phyloP scores from a whole-genome alignment of 208 protist species.

The Naegleria gruberi region DNA sequence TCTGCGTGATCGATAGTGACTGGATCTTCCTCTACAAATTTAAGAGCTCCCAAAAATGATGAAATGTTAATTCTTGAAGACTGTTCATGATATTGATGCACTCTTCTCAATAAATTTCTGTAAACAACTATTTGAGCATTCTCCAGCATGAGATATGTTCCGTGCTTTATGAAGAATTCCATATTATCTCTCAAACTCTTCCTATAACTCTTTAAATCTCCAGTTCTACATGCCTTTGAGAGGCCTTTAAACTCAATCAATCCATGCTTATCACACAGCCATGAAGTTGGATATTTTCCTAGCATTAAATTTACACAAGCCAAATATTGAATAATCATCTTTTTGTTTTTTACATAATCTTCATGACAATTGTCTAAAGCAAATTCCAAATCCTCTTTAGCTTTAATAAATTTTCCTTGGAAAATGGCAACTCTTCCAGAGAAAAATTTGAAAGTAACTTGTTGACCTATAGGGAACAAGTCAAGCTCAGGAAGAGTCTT shows the following conservation, averaged over 20 bases:
- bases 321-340: constrained; percentile 5
- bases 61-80: not conserved
- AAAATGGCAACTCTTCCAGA: not conserved
- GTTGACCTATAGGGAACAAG: not conserved
- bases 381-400: not conserved
- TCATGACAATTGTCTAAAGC: not conserved
- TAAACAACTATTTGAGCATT: not conserved
- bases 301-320: not conserved
- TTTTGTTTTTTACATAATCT: not conserved
- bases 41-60: not conserved
- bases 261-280: not conserved
- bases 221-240: not conserved
- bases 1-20: not conserved
- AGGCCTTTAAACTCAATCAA: not conserved
- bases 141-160: constrained; percentile 11
- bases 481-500: not conserved
- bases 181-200: not conserved
- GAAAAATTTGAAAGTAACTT: not conserved
- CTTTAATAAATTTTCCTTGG: not conserved
- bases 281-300: not conserved
- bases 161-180: not conserved
- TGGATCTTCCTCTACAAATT: not conserved
- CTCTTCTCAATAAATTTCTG: constrained; percentile 2
- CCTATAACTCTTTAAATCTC: not conserved
- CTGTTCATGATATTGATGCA: not conserved